A percentile compares a stretch with the other conserved stretches of the same genome.
Conservation (phyloP, 139 green algal genomes). For the Chlorella sp. region DNA sequence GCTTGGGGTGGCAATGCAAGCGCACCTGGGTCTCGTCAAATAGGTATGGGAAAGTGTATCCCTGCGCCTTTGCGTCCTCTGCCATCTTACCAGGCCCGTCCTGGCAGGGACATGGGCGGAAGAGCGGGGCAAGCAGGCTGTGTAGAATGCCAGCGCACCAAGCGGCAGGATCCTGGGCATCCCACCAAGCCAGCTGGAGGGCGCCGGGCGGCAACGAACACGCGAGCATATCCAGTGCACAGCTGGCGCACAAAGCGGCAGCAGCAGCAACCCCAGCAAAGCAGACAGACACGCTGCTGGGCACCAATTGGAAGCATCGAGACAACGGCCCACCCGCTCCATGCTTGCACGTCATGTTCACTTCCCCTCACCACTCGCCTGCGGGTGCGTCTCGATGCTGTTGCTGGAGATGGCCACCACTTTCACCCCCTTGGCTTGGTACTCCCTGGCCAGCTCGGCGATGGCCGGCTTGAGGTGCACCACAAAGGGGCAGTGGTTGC, state of each 20-base stretch:
- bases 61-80: slow-evolving; percentile 52
- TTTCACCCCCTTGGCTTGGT: slow-evolving; percentile 62
- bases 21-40: slow-evolving; percentile 70
- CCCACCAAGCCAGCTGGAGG: too few relatives aligned
- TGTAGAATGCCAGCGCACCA: too few relatives aligned
- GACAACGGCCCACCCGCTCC: background rate
- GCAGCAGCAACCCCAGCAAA: too few relatives aligned
- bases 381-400: slow-evolving; percentile 70
- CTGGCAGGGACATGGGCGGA: too few relatives aligned
- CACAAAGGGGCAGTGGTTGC: slow-evolving; percentile 84
- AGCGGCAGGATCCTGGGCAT: too few relatives aligned
- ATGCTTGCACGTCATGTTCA: background rate
- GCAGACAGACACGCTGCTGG: too few relatives aligned
- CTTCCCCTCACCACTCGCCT: slow-evolving; percentile 34
- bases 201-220: too few relatives aligned
- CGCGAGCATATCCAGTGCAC: too few relatives aligned
- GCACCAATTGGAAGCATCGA: too few relatives aligned
- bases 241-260: too few relatives aligned
- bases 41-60: slow-evolving; percentile 53
- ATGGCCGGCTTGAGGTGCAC: slow-evolving; percentile 71
- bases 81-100: slow-evolving; percentile 78
- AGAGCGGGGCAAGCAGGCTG: too few relatives aligned
- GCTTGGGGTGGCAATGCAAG: too few relatives aligned
- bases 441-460: slow-evolving; percentile 61
- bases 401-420: slow-evolving; percentile 85